Conservation (phyloP, 2,329 filamentous ascomycete species). For the Leptographium flavum region DNA sequence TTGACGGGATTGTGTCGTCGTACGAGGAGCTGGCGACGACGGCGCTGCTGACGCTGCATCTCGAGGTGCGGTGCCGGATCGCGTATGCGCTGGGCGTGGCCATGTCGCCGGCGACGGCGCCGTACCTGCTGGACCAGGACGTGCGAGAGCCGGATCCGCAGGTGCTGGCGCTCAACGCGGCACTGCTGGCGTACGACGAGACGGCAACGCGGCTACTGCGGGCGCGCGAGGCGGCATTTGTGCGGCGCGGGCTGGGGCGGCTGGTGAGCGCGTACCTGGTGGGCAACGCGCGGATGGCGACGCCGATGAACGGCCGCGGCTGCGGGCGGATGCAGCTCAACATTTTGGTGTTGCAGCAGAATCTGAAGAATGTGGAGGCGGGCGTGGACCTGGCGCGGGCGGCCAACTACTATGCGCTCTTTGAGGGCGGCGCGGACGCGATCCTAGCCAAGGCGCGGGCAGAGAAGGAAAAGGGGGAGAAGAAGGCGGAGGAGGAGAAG, state of each 20-base stretch:
- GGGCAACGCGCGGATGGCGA: conserved; percentile 53
- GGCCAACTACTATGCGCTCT: conserved; percentile 55
- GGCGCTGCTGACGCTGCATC: conserved; percentile 71
- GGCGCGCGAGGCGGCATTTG: conserved; percentile 54
- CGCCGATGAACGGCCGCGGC: conserved; percentile 72
- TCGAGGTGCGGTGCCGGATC: conserved; percentile 76
- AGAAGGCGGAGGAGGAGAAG: conserved; percentile 14
- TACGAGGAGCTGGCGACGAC: conserved; percentile 69
- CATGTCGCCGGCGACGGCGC: conserved; percentile 44
- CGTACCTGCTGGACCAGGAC: conserved; percentile 54
- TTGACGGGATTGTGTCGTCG: conserved; percentile 74
- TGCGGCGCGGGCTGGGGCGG: conserved; percentile 60
- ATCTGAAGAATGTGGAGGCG: conserved; percentile 81
- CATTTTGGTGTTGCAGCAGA: conserved; percentile 88
- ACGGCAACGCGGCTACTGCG: conserved; percentile 62
- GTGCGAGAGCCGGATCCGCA: conserved; percentile 65
- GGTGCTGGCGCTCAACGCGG: conserved; percentile 70
- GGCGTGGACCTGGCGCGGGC: conserved; percentile 49
- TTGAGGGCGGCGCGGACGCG: conserved; percentile 48
- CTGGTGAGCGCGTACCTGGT: conserved; percentile 73
- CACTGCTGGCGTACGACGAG: conserved; percentile 78
- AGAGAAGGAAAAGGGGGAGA: conserved; percentile 21
- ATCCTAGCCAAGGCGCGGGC: conserved; percentile 50
- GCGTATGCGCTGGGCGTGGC: conserved; percentile 60
- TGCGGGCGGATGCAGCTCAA: conserved; percentile 85